Base-by-base conservation (phyloP, 2,329 filamentous ascomycete genomes). In the Alternaria conjuncta region DNA sequence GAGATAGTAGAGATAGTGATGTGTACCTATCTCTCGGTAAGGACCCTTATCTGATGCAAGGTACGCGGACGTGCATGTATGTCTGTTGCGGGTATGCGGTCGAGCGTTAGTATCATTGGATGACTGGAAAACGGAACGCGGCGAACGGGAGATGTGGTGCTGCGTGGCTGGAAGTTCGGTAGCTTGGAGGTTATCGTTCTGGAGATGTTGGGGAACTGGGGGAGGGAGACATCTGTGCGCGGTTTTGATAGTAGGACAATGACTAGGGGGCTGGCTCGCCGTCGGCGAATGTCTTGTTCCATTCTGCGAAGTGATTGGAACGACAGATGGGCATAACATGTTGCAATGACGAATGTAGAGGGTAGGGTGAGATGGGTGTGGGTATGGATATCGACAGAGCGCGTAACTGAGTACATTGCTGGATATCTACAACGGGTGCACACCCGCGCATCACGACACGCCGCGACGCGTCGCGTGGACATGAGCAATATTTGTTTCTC, bases 1-100 rank as follows among this genome's bases (percentile, higher is more conserved):
- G 21, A 47, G 15, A 21, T 25, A 49, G 43, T 45, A 69, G 12
- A 60, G 65, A 67, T 67, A 68, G 56, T 20, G n/a, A 20, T 53
- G 23, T n/a, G 50, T 55, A 49, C 49, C 30, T 55, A 60, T 60
- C 56, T 36, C 44, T 36, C 32, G 60, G 36, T 55, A 46, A 36
- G 36, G 36, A 41, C 36, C 36, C 21, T 32, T 47, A 28, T 47
- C 51, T 44, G 49, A 57, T 53, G 30, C 49, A 53, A 28, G 49
- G 28, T 36, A 30, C 49, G 49, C 18, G 49, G 28, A 15, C 51
- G 25, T 12, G 44, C 53, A 57, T 56, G 28, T 51, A 43, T 26
- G 18, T 32, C 26, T 32, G 41, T 21, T 46, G 25, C 45, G 23
- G 10, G 13, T 36, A 36, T 36, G 32, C 9, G 36, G 36, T 41